Conservation (phyloP, 2,329 filamentous ascomycete species). For the Epichloe gansuensis region DNA sequence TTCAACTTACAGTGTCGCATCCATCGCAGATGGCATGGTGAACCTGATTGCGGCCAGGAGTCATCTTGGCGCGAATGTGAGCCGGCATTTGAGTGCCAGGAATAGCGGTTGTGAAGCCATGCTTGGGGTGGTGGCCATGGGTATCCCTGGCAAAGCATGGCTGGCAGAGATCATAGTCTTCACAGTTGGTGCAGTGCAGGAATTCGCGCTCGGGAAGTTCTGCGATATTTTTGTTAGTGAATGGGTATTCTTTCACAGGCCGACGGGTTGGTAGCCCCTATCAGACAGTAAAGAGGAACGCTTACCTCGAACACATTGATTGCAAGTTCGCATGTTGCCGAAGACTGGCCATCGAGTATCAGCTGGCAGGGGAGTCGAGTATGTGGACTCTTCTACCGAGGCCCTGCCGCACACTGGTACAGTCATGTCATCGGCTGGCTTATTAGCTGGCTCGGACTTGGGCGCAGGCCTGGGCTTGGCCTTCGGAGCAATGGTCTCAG, state of each 20-base stretch:
- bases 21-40: slow-evolving; percentile 92
- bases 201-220: slow-evolving; percentile 69
- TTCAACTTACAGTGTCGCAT: slow-evolving; percentile 51
- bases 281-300: neutral
- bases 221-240: slow-evolving; percentile 13
- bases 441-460: neutral
- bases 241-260: slow-evolving; percentile 5
- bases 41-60: slow-evolving; percentile 64
- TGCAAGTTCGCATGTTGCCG: slow-evolving; percentile 52
- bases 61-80: slow-evolving; percentile 55
- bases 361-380: neutral
- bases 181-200: slow-evolving; percentile 72
- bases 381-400: neutral
- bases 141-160: slow-evolving; percentile 61
- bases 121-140: slow-evolving; percentile 85
- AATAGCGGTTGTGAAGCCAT: slow-evolving; percentile 62
- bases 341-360: slow-evolving; percentile 8
- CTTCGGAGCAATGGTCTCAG: slow-evolving; percentile 65
- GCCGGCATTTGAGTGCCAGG: slow-evolving; percentile 48
- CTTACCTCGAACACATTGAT: slow-evolving; percentile 41
- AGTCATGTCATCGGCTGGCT: neutral
- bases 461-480: slow-evolving; percentile 21
- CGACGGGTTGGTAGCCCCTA: neutral
- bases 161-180: slow-evolving; percentile 88
- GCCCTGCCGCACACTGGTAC: neutral